Conservation (phyloP, 2,329 filamentous ascomycete species). For the Amphichorda felina region DNA sequence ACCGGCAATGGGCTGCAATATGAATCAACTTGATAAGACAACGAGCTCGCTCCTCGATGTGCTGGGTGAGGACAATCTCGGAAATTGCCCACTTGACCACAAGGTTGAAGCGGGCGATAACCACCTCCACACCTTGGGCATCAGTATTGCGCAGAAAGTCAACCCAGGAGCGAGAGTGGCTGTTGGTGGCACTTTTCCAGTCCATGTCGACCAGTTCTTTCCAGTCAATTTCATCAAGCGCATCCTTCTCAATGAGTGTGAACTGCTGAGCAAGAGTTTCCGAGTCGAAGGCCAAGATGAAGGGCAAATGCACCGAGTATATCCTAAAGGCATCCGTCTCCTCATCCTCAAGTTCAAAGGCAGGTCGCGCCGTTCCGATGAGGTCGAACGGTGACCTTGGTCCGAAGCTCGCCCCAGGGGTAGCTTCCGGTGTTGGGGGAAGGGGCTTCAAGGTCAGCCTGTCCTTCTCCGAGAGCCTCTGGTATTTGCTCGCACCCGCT, state of each 20-base stretch:
- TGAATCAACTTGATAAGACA: slow-evolving; percentile 76
- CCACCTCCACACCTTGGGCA: slow-evolving; percentile 67
- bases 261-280: slow-evolving; percentile 72
- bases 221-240: slow-evolving; percentile 79
- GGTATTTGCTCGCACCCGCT: not conserved
- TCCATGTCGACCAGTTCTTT: slow-evolving; percentile 75
- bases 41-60: slow-evolving; percentile 59
- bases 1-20: slow-evolving; percentile 64
- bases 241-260: slow-evolving; percentile 77
- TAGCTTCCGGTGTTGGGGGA: slow-evolving; percentile 37
- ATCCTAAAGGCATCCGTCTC: slow-evolving; percentile 13
- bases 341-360: not conserved
- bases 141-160: slow-evolving; percentile 64
- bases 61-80: slow-evolving; percentile 63
- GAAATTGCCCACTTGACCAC: slow-evolving; percentile 82
- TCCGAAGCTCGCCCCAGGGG: slow-evolving; percentile 15
- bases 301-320: slow-evolving; percentile 56
- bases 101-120: slow-evolving; percentile 78
- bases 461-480: slow-evolving; percentile 11
- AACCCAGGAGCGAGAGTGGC: slow-evolving; percentile 65
- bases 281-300: slow-evolving; percentile 71
- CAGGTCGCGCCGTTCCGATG: not conserved
- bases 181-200: slow-evolving; percentile 60
- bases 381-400: not conserved
- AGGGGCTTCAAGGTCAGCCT: slow-evolving; percentile 22